Evolutionary conservation across 192 early-diverging fungal species (phyloP).

Genomic region (Gamsiella multidivaricata): DNA sequence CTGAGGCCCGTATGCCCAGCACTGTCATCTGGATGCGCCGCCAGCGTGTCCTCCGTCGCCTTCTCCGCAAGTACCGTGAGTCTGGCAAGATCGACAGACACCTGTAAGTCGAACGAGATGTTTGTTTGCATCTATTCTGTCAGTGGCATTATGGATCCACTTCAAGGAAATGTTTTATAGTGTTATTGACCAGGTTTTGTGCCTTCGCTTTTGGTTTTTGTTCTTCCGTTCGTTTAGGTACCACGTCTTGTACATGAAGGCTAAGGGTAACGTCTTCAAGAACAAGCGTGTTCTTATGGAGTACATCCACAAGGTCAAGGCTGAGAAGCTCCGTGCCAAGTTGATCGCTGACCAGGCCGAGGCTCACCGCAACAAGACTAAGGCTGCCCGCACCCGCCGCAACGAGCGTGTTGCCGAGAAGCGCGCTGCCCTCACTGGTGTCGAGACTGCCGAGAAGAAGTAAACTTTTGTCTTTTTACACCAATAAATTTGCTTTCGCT

Average conservation of each 20-base stretch:
- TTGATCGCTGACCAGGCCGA: slow-evolving; percentile 95
- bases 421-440: slow-evolving; percentile 80
- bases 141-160: too few relatives aligned
- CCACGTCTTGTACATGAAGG: slow-evolving; percentile 96
- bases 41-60: slow-evolving; percentile 94
- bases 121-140: too few relatives aligned
- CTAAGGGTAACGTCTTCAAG: slow-evolving; percentile 99
- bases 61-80: slow-evolving; percentile 98
- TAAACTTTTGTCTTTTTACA: slow-evolving; percentile 35
- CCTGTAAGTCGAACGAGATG: too few relatives aligned
- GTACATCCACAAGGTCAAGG: slow-evolving; percentile 99
- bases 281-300: slow-evolving; percentile 99
- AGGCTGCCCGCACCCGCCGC: slow-evolving; percentile 95
- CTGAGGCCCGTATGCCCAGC: slow-evolving; percentile 97
- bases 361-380: slow-evolving; percentile 95
- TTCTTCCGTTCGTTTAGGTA: too few relatives aligned
- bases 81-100: slow-evolving; percentile 97
- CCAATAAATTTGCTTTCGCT: slow-evolving; percentile 20
- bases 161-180: too few relatives aligned
- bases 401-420: slow-evolving; percentile 87
- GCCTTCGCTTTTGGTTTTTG: slow-evolving; percentile 93
- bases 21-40: slow-evolving; percentile 97
- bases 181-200: slow-evolving; percentile 96
- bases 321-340: slow-evolving; percentile 95
- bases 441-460: slow-evolving; percentile 45